Evolutionary conservation across 2,329 filamentous ascomycete genomes (phyloP).

Genomic region (Coniochaeta sp.): DNA sequence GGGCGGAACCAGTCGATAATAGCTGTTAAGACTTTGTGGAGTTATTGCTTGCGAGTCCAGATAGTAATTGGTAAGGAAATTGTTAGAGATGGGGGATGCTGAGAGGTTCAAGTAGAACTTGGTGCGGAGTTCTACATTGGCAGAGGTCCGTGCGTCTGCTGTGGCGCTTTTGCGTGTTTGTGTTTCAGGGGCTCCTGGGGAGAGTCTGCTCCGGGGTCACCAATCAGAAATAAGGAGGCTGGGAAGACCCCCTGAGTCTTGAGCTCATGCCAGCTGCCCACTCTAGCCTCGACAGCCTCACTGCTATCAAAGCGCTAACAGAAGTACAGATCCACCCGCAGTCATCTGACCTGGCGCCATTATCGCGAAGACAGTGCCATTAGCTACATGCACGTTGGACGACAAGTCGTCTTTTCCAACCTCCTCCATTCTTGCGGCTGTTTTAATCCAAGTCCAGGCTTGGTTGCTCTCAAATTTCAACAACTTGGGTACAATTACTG

Average conservation of each 20-base stretch:
- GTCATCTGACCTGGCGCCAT: slow-evolving; percentile 14
- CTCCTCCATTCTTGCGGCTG: slow-evolving; percentile 7
- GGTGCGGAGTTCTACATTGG: not conserved
- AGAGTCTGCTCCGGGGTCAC: not conserved
- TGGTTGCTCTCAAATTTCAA: not conserved
- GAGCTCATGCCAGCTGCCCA: not conserved
- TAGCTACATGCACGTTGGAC: not conserved
- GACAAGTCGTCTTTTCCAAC: slow-evolving; percentile 10
- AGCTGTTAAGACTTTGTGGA: not conserved
- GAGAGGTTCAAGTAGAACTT: slow-evolving; percentile 1
- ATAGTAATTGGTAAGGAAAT: slow-evolving; percentile 13
- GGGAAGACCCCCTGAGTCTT: not conserved
- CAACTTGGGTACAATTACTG: not conserved
- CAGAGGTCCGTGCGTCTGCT: not conserved
- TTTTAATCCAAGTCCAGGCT: not conserved
- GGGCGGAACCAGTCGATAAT: not conserved
- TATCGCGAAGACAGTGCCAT: slow-evolving; percentile 15
- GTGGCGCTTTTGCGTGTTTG: not conserved
- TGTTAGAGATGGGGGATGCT: slow-evolving; percentile 15
- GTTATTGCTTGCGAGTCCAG: slow-evolving; percentile 6
- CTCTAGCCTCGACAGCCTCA: not conserved
- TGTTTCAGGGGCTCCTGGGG: slow-evolving; percentile 5
- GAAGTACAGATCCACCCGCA: not conserved
- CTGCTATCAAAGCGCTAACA: not conserved
- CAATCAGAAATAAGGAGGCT: not conserved